Conservation (phyloP, 1,139 yeast species). For the Nakaseomyces kungkrabaensis region DNA sequence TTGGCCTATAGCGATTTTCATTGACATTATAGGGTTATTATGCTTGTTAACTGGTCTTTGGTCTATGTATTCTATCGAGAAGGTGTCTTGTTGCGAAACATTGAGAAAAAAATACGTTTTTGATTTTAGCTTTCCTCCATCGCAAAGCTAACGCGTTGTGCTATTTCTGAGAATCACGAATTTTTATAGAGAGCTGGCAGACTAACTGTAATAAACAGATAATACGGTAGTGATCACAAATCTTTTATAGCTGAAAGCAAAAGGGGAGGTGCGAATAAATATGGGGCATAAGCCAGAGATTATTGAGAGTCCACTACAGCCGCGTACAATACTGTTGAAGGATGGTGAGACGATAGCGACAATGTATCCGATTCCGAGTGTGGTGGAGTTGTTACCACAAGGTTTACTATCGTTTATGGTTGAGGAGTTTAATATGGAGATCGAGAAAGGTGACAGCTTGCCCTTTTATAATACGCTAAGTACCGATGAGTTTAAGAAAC, state of each 20-base stretch:
- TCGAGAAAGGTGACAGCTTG: conserved; percentile 78
- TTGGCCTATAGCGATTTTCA: conserved; percentile 73
- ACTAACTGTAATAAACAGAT: no score
- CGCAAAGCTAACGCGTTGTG: no score
- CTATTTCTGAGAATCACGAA: no score
- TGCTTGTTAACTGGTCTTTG: no score
- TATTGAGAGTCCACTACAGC: conserved; percentile 23
- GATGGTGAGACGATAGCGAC: conserved; percentile 92
- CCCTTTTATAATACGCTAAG: conserved; percentile 74
- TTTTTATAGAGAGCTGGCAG: no score
- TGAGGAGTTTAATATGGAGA: conserved; percentile 90
- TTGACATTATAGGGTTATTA: neutral
- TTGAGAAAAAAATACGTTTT: no score
- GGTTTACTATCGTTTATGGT: conserved; percentile 72
- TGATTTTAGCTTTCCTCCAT: no score
- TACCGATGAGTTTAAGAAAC: conserved; percentile 61
- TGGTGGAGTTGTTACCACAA: conserved; percentile 51
- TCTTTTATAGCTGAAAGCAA: no score
- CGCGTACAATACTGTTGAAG: conserved; percentile 58
- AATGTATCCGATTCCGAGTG: conserved; percentile 67
- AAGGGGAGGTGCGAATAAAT: neutral
- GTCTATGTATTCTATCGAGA: no score
- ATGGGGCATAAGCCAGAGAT: conserved; percentile 9
- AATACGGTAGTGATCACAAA: no score
- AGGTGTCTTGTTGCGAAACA: no score